Evolutionary conservation across 2,329 filamentous ascomycete genomes (phyloP).

Genomic region (Pyrenophora seminiperda): DNA sequence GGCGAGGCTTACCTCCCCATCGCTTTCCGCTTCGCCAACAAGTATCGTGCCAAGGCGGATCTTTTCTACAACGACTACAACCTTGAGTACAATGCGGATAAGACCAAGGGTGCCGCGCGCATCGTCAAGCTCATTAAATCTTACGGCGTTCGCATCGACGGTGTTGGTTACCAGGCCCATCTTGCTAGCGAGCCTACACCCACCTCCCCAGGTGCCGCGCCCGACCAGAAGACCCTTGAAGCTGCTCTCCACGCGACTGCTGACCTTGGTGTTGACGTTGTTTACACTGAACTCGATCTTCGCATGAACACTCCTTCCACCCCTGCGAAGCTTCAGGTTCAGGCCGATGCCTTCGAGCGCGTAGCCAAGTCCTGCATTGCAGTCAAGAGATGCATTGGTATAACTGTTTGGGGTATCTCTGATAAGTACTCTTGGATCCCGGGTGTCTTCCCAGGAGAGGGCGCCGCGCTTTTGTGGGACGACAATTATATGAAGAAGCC

Average conservation of each 20-base stretch:
- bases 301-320: constrained; percentile 56
- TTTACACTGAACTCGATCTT: constrained; percentile 67
- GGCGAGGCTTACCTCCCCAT: constrained; percentile 54
- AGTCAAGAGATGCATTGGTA: constrained; percentile 46
- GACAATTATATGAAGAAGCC: constrained; percentile 45
- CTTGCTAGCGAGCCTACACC: constrained; percentile 59
- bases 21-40: constrained; percentile 50
- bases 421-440: constrained; percentile 52
- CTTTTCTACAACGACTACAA: constrained; percentile 69
- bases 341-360: constrained; percentile 55
- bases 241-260: constrained; percentile 59
- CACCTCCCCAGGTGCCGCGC: constrained; percentile 46
- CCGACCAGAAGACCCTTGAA: constrained; percentile 53
- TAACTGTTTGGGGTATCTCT: constrained; percentile 56
- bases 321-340: constrained; percentile 50
- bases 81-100: constrained; percentile 61
- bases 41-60: constrained; percentile 47
- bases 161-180: constrained; percentile 68
- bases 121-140: constrained; percentile 50
- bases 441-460: constrained; percentile 45
- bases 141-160: constrained; percentile 59
- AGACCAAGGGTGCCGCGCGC: constrained; percentile 43
- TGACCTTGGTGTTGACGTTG: constrained; percentile 61
- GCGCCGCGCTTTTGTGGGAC: constrained; percentile 44
- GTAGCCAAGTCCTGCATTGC: constrained; percentile 48